Base-by-base conservation (phyloP, 2,329 filamentous ascomycete species). In the Neonectria magnoliae region DNA sequence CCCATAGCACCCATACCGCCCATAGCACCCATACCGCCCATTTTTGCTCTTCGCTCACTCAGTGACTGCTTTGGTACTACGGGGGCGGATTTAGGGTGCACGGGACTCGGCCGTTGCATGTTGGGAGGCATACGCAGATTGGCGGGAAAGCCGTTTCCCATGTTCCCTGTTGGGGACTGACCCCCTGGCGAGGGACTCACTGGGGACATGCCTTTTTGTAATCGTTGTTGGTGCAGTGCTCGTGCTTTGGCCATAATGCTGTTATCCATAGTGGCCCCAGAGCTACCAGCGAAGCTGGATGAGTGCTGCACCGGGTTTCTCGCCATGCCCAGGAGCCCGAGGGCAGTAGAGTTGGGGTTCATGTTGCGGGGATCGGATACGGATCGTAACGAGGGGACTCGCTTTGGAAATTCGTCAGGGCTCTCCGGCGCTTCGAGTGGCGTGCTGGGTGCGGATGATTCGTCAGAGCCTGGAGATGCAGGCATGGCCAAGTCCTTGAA, bases 321-420 rank as follows among this genome's bases (percentile, higher is more conserved):
- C 5, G 87, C 88, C 69, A 81, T 87, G 78, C 90, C 93, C 73
- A 97, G 82, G 62, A 92, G 87, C 44, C 93, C 93, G 4, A 94
- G 83, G 44, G 93, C 90, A 29, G 91, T 96, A n/a, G 94, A 97
- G n/a, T 90, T 94, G 7, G 91, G 82, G 60, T 88, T 93, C 88
- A 97, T 94, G 59, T 81, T 82, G 68, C 83, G 81, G 20, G 89
- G 81, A 54, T 90, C 87, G 58, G 89, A 88, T 20, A 87, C 79
- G 51, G 88, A 87, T 71, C 89, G 87, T 45, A 89, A 77, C 5
- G 88, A 87, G 20, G 88, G 84, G 62, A 90, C 74, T 77, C 88
- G 80, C 76, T 86, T 82, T 60, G 83, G 81, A 41, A 71, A 65
- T 60, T 82, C 81, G 66, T 66, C 62, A 18, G 72, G 70, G 57